These are phyloP conservation scores for Kuraishia ogatae DNA, from an alignment of 805 yeast genomes.

Conservation along the genomic window DNA sequence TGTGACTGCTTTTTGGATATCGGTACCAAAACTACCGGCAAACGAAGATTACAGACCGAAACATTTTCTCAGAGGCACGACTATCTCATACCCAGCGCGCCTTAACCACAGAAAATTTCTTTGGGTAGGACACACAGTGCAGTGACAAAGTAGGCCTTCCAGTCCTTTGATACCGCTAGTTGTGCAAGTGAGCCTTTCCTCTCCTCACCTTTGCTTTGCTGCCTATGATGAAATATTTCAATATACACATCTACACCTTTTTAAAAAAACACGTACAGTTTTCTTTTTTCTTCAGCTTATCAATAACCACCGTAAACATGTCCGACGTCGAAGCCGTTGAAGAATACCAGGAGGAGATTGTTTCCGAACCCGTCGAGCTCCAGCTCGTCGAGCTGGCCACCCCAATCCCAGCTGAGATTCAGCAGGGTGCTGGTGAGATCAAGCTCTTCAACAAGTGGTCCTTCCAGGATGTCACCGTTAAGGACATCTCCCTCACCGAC, in stretches of 20 bases:
- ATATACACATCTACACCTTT: no score
- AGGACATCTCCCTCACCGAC: conserved; percentile 97
- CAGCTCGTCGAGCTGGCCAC: conserved; percentile 85
- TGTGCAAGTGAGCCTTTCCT: not conserved
- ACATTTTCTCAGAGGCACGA: not conserved
- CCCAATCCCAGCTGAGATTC: conserved; percentile 93
- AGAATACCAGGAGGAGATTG: conserved; percentile 59
- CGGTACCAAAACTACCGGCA: conserved; percentile 10
- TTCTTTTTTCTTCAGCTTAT: not conserved
- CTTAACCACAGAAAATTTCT: conserved; percentile 7
- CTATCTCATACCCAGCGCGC: not conserved
- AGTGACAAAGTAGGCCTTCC: not conserved
- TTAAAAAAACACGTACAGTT: not conserved
- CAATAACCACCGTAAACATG: conserved; percentile 31
- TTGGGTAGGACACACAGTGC: not conserved
- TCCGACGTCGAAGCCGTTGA: conserved; percentile 69
- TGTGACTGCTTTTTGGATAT: conserved; percentile 2
- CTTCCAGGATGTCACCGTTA: conserved; percentile 93
- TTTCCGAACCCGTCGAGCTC: conserved; percentile 76
- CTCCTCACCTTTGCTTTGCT: not conserved
- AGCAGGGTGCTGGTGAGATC: conserved; percentile 91
- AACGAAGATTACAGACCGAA: conserved; percentile 8
- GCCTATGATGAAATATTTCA: not conserved
- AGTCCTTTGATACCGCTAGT: not conserved
- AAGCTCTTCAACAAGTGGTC: conserved; percentile 99